Evolutionary conservation across 257 asterid species (phyloP), one percentile per base, ranked within the genome.

Genomic region (Prunella vulgaris): DNA sequence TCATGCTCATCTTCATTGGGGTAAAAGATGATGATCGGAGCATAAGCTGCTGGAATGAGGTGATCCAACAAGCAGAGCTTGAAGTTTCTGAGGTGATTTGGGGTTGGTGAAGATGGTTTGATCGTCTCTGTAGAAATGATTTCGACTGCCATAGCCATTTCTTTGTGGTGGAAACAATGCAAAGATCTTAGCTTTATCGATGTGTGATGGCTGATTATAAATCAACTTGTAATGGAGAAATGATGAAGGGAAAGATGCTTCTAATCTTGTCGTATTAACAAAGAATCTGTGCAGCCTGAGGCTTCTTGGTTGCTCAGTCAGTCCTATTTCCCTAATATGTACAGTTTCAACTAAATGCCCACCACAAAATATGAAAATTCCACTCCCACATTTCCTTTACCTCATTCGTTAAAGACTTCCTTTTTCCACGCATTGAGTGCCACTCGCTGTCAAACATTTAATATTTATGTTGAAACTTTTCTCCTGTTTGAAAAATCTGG

Each of bases 1-100:
- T 69, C 60, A 63, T 44, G 51, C 66, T 17, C 60, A 68, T 66
- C 60, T 8, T 76, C 42, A 71, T 80, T 88, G 5, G 82, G 86
- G 27, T 79, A 90, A 51, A 71, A 90, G 33, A 90, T 64, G 72
- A 86, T 65, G 14, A 90, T 78, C 10, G 97, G 96, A 17, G 93
- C 92, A 75, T 85, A 88, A 1, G 94, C 81, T 28, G 95, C 88
- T 7, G 95, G 92, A 72, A 90, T 88, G 1, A 90, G 81, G 48
- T 88, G 96, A 70, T 90, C 97, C 54, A 90, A 57, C 28, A 77
- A 66, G 76, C 79, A 84, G 1, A 86, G 81, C 13, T 80, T 85
- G 70, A 76, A 85, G 74, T 24, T 76, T 77, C 32, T 88, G 48
- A 82, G 87, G 82, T 90, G 85, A 27, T 42, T 30, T 79, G 97